Conservation (phyloP, 2,329 filamentous ascomycete species). For the Venturia carpophila region DNA sequence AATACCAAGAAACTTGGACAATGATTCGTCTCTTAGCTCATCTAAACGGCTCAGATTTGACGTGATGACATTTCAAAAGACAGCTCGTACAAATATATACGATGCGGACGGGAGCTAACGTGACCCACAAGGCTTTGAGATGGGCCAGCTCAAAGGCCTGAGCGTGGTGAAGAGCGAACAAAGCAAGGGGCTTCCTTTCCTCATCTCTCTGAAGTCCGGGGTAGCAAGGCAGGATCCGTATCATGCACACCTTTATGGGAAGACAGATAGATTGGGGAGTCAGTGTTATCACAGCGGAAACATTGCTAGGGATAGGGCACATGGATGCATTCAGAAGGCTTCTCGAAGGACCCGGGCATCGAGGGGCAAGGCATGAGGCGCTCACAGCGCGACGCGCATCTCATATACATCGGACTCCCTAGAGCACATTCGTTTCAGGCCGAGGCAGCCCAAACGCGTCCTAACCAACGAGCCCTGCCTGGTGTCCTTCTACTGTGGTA, state of each 20-base stretch:
- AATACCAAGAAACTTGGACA: background rate
- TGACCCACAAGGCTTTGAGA: background rate
- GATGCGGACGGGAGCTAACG: background rate
- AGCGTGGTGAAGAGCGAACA: background rate
- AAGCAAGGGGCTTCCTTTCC: background rate
- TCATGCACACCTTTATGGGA: background rate
- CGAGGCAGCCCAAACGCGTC: background rate
- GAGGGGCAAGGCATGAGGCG: background rate
- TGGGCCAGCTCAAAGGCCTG: background rate
- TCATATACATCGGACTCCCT: constrained; percentile 2
- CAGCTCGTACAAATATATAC: background rate
- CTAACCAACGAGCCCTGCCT: background rate
- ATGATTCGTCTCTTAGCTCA: background rate
- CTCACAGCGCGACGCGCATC: background rate
- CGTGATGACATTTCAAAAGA: background rate
- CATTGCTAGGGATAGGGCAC: background rate
- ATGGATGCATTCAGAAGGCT: background rate
- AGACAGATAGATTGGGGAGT: constrained; percentile 6
- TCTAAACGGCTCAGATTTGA: background rate
- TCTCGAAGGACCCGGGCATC: constrained; percentile 8
- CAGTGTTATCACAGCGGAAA: background rate
- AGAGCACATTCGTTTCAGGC: constrained; percentile 2
- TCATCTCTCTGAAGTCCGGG: background rate
- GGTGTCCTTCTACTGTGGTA: background rate
- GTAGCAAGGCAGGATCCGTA: background rate